Percentiles rank a stretch among this genome's conserved stretches.
These are phyloP conservation scores for Beauveria sp. DNA, from an alignment of 2,329 filamentous ascomycete genomes.

Conservation along the genomic window DNA sequence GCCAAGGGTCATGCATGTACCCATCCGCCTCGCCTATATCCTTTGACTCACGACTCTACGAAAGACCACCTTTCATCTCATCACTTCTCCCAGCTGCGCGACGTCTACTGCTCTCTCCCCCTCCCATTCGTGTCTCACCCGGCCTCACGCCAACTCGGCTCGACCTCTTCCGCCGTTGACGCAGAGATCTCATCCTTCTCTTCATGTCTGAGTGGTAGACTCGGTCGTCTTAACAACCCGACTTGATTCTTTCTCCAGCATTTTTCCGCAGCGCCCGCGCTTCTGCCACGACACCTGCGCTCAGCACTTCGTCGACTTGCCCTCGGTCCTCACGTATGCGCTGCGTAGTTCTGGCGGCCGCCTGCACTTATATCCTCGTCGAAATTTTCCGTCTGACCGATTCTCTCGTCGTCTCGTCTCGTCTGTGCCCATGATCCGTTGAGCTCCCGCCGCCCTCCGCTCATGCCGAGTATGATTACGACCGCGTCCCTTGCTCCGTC, in stretches of 20 bases:
- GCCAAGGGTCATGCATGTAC: not conserved
- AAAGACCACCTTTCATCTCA: not conserved
- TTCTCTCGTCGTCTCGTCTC: not conserved
- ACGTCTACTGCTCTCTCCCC: not conserved
- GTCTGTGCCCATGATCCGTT: not conserved
- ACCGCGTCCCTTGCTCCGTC: conserved; percentile 20
- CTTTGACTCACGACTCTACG: not conserved
- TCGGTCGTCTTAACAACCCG: not conserved
- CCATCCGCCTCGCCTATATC: not conserved
- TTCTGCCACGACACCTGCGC: not conserved
- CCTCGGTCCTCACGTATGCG: not conserved
- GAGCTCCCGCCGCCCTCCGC: not conserved
- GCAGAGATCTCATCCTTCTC: not conserved
- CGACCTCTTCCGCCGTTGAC: not conserved
- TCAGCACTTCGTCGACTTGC: not conserved
- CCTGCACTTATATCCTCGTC: not conserved
- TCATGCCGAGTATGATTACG: conserved; percentile 21
- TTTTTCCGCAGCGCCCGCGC: not conserved
- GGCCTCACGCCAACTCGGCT: conserved; percentile 4
- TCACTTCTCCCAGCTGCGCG: not conserved
- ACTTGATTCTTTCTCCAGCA: not conserved
- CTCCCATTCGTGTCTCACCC: conserved; percentile 4
- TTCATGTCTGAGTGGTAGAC: conserved; percentile 4
- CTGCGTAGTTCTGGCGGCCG: not conserved
- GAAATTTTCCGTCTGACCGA: not conserved